Base-by-base conservation (phyloP, 257 asterid species). In the Capsicum rhomboideum region DNA sequence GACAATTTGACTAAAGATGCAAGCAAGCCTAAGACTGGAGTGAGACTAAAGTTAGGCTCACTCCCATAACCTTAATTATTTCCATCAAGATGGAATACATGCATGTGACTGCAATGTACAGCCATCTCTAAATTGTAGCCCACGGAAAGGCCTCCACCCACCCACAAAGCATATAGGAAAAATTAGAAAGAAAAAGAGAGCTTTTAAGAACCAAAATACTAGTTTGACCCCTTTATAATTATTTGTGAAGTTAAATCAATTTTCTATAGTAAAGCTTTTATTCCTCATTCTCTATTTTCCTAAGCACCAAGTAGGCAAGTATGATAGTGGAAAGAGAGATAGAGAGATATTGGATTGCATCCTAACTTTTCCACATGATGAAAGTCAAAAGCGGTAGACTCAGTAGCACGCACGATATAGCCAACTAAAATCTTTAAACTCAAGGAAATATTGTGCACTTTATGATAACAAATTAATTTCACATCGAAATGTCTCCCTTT, bases 331-430 rank as follows among this genome's bases (percentile, higher is more conserved):
- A n/a, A 72, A n/a, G 54, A 72, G 55, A 72, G 55, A 72, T 1
- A 74, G 55, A 72, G 2, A 74, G 6, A 49, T 75, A 26, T 26
- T 75, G 81, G 81, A 49, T 75, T 50, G 42, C 5, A 26, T 9
- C 61, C 81, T 49, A 75, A 75, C 26, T 49, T 14, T 49, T 49
- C 81, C 81, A 85, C 78, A 54, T 88, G 86, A 46, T 83, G 85
- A 80, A 91, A 93, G 90, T 93, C 90, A 91, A 87, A 88, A 88
- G 52, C 50, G 82, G 84, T 87, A 80, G 84, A 86, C 86, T 84
- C 79, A 68, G 64, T 21, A 75, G 82, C 93, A 90, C 82, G 82
- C 93, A 90, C 83, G 87, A 80, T 46, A 79, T 81, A 84, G 89
- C 89, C 93, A 86, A 78, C 91, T 78, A 86, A 88, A 82, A 21